Conservation (phyloP, 108 stramenopile species). For the Cyclotella distinguenda region DNA sequence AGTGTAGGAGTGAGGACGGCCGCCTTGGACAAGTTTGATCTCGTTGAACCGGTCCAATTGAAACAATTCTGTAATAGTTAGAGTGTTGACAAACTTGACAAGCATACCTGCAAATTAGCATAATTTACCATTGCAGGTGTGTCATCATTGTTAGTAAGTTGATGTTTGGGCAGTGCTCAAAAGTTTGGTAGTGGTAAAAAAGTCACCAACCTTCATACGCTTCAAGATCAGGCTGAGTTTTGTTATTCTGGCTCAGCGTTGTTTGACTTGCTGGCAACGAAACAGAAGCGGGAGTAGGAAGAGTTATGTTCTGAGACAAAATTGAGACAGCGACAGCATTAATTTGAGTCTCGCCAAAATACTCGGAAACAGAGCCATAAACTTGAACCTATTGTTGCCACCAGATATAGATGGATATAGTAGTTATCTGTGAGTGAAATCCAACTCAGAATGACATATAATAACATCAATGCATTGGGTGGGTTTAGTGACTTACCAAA, state of each 20-base stretch:
- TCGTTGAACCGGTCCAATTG: slow-evolving; percentile 37
- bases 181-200: too few species aligned
- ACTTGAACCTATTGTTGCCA: slow-evolving; percentile 35
- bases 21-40: slow-evolving; percentile 16
- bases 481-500: too few species aligned
- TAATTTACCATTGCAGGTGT: too few species aligned
- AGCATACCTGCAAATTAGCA: slow-evolving; percentile 22
- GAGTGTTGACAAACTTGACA: slow-evolving; percentile 14
- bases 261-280: slow-evolving; percentile 1
- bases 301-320: not conserved
- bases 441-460: not conserved
- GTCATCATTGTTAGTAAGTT: too few species aligned
- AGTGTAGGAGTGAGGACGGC: slow-evolving; percentile 30
- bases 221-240: slow-evolving; percentile 21
- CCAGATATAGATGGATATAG: too few species aligned
- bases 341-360: slow-evolving; percentile 38
- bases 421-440: too few species aligned
- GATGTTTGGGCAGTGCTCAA: too few species aligned
- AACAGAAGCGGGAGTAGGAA: slow-evolving; percentile 23
- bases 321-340: slow-evolving; percentile 5
- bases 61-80: slow-evolving; percentile 34
- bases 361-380: slow-evolving; percentile 22
- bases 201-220: slow-evolving; percentile 18
- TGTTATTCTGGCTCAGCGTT: slow-evolving; percentile 1
- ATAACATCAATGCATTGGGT: not conserved